Evolutionary conservation across 768 basidiomycete species (phyloP).

Genomic region (Neoboletus subvelutipes): DNA sequence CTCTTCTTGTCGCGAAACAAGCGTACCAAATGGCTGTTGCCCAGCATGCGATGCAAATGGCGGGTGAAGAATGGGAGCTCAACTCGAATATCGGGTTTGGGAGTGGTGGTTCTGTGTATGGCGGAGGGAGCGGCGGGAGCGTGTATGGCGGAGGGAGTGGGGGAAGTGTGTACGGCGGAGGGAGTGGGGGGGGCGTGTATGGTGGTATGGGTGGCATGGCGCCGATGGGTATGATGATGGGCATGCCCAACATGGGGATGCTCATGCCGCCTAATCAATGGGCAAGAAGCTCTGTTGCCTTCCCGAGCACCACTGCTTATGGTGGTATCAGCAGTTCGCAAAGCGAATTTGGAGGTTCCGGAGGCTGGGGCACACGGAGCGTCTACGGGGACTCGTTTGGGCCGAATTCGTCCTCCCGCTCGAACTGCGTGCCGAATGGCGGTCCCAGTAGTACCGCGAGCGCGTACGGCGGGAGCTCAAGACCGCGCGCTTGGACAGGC

Average conservation of each 20-base stretch:
- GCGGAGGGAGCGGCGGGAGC: slow-evolving; percentile 42
- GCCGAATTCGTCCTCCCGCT: slow-evolving; percentile 30
- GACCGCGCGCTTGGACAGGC: slow-evolving; percentile 38
- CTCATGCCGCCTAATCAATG: slow-evolving; percentile 39
- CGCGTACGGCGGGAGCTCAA: slow-evolving; percentile 19
- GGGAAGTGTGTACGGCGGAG: slow-evolving; percentile 35
- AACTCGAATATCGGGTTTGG: slow-evolving; percentile 55
- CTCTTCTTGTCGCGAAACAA: slow-evolving; percentile 84
- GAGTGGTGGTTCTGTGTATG: slow-evolving; percentile 35
- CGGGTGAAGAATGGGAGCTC: slow-evolving; percentile 92
- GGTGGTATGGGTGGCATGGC: slow-evolving; percentile 37
- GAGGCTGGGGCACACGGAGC: slow-evolving; percentile 56
- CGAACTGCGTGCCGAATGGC: slow-evolving; percentile 1
- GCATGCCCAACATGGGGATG: slow-evolving; percentile 39
- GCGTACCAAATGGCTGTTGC: slow-evolving; percentile 89
- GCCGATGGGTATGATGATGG: slow-evolving; percentile 45
- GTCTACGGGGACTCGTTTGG: slow-evolving; percentile 71
- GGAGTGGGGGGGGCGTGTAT: slow-evolving; percentile 47
- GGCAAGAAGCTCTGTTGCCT: slow-evolving; percentile 48
- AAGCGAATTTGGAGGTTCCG: slow-evolving; percentile 62
- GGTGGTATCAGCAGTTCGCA: slow-evolving; percentile 51
- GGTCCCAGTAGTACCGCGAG: slow-evolving; percentile 18
- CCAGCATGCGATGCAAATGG: slow-evolving; percentile 84
- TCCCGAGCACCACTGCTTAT: slow-evolving; percentile 50
- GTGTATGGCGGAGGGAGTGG: slow-evolving; percentile 44